These are phyloP conservation scores for Pichia inconspicua DNA, from an alignment of 1,139 yeast species.

Conservation along the genomic window DNA sequence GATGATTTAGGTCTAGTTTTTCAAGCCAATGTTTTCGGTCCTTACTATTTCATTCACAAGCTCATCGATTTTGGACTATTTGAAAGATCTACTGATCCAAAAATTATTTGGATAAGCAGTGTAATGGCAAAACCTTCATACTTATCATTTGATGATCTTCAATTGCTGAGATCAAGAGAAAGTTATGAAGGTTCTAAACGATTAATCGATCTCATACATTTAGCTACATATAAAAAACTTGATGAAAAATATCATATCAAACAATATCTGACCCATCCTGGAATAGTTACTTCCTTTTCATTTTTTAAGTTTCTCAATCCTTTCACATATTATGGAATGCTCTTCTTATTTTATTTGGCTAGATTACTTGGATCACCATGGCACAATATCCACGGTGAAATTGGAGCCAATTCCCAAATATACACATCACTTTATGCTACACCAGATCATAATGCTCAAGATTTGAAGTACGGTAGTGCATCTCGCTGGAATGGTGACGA, in stretches of 20 bases:
- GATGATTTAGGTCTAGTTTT: constrained; percentile 81
- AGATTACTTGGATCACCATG: constrained; percentile 75
- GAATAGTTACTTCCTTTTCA: constrained; percentile 81
- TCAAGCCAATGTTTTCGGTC: constrained; percentile 94
- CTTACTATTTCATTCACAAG: constrained; percentile 70
- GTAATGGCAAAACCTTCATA: constrained; percentile 67
- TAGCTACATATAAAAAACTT: constrained; percentile 53
- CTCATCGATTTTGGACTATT: constrained; percentile 34
- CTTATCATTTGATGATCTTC: constrained; percentile 66
- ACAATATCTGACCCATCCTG: constrained; percentile 86
- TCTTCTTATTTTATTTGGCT: constrained; percentile 74
- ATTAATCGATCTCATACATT: constrained; percentile 73
- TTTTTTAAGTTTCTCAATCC: constrained; percentile 69
- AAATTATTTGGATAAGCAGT: constrained; percentile 79
- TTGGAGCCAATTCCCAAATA: constrained; percentile 81
- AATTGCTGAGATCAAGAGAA: constrained; percentile 52
- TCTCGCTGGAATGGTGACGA: constrained; percentile 57
- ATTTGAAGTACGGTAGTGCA: constrained; percentile 69
- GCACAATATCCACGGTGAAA: constrained; percentile 83
- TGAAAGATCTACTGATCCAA: constrained; percentile 44
- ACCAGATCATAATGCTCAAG: constrained; percentile 34
- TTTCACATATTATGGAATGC: constrained; percentile 79
- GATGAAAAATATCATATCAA: constrained; percentile 42
- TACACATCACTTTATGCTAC: constrained; percentile 46
- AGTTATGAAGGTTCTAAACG: constrained; percentile 93